Conservation (phyloP, 352 stramenopile species). For the Pelagophyceae sp. region DNA sequence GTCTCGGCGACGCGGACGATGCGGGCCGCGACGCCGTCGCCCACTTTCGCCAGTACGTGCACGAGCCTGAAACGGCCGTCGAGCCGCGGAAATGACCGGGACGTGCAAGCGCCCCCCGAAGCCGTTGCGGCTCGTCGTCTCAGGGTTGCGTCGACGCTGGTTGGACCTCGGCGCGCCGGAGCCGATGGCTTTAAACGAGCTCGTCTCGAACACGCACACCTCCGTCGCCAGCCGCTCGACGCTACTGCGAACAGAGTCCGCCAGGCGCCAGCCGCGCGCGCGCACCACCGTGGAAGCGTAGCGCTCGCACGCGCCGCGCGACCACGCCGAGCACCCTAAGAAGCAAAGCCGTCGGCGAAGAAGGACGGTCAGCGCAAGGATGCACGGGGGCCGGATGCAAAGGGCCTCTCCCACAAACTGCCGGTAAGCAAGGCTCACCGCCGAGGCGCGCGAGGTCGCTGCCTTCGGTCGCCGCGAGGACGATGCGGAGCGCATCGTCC, state of each 20-base stretch:
- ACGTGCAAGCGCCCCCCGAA: neutral
- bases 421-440: neutral
- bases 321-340: neutral
- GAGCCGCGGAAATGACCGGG: neutral
- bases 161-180: neutral
- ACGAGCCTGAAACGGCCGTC: neutral
- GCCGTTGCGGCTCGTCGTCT: neutral
- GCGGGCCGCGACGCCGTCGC: neutral
- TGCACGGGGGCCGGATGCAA: neutral
- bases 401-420: neutral
- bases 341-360: neutral
- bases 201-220: neutral
- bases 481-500: neutral
- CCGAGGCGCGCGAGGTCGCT: neutral
- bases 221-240: conserved; percentile 4
- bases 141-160: neutral
- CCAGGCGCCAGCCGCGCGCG: neutral
- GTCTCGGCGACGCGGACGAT: neutral
- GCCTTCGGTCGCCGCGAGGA: neutral
- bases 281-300: neutral
- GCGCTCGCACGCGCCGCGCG: neutral
- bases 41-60: neutral
- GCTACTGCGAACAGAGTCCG: neutral
- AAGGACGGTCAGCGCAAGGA: neutral
- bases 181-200: neutral